phyloP scores from a whole-genome alignment of 2,329 filamentous ascomycete species.

The Aspergillus pseudonomiae region DNA sequence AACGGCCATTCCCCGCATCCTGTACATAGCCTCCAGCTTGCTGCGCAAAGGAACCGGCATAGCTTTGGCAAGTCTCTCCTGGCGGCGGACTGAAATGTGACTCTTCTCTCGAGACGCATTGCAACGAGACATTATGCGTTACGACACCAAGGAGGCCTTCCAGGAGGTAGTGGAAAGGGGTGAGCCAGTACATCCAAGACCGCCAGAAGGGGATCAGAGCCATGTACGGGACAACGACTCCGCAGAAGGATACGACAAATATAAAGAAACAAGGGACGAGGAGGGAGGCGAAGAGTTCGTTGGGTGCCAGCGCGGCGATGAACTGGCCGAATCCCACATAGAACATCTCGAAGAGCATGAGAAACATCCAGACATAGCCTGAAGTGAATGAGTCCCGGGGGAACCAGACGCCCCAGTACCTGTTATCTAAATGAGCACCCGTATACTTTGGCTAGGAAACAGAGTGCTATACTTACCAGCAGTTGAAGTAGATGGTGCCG shows the following conservation, averaged over 20 bases:
- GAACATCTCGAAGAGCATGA: conserved; percentile 69
- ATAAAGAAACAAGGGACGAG: conserved; percentile 71
- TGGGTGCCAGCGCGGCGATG: conserved; percentile 68
- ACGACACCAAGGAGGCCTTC: conserved; percentile 63
- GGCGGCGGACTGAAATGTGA: conserved; percentile 63
- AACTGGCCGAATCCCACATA: conserved; percentile 68
- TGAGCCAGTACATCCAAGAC: conserved; percentile 67
- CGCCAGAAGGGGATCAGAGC: conserved; percentile 69
- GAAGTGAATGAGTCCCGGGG: conserved; percentile 59
- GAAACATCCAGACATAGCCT: conserved; percentile 64
- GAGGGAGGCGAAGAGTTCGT: conserved; percentile 67
- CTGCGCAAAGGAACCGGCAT: conserved; percentile 57
- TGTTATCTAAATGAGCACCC: conserved; percentile 15
- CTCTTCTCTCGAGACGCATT: conserved; percentile 60
- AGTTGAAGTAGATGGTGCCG: conserved; percentile 66
- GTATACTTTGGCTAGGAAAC: not conserved
- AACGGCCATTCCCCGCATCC: conserved; percentile 58
- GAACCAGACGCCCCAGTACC: conserved; percentile 60
- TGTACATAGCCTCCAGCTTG: conserved; percentile 64
- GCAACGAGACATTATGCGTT: conserved; percentile 58
- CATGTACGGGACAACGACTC: conserved; percentile 70
- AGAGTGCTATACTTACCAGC: conserved; percentile 55
- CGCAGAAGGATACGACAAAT: conserved; percentile 72
- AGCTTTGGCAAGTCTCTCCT: conserved; percentile 62
- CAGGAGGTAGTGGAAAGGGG: conserved; percentile 69